Base-by-base conservation (phyloP, 331 rosid species). In the Spiraea crenata region DNA sequence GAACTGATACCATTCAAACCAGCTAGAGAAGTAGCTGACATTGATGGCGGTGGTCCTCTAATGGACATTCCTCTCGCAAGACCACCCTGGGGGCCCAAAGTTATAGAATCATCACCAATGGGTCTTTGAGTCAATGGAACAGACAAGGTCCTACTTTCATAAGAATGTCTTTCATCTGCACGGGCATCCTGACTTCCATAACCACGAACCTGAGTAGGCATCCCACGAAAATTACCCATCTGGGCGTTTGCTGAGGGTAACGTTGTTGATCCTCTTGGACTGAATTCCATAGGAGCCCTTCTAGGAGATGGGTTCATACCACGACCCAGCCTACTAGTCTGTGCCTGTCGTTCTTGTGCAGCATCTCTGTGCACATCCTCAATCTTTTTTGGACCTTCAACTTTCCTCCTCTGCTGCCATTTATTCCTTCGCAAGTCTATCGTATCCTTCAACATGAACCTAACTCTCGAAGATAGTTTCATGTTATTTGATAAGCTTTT, bases 301-400 rank as follows among this genome's bases (percentile, higher is more conserved):
- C 99, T 89, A 20, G 82, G 73, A 13, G 97, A 79, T 47, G 82
- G 69, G 78, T 80, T 87, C 57, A 69, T 82, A 67, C 91, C 96
- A 74, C 98, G 98, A 60, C 81, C 74, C 46, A 83, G 65, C 86
- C 98, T 90, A 68, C 93, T 83, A 71, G 84, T 35, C 81, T 90
- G 96, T 54, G 95, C 86, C 55, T 90, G 98, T 66, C 96, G 82
- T 72, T 92, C 98, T 70, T 92, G 96, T 3, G 92, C 90, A 59
- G 98, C 98, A 82, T 93, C 98, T 76, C 97, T 86, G 82, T 93
- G 98, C 57, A 93, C 87, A 79, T 93, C 98, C 58, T 93, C 98
- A 46, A 93, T 93, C 92, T 90, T 93, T 74, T 90, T 93, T 0
- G 97, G 97, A 65, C 98, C 98, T 69, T 93, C 97, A 56, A 93